phyloP scores from a whole-genome alignment of 768 basidiomycete species.

The Boletus subcaerulescens region DNA sequence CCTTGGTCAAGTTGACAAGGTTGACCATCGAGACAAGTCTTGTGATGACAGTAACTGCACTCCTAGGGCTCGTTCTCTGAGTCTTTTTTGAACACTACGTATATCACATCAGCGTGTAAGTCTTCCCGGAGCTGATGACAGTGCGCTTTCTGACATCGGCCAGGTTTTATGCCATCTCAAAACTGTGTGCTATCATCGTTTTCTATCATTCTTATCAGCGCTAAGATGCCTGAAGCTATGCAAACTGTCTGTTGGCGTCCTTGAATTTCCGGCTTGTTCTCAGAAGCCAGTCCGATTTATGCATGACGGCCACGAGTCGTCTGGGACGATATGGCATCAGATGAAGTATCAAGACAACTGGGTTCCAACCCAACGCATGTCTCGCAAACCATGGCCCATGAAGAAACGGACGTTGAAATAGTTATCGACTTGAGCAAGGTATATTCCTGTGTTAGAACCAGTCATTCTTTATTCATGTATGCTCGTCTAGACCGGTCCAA shows the following conservation, averaged over 20 bases:
- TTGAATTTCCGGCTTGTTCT: slow-evolving; percentile 3
- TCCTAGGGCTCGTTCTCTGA: slow-evolving; percentile 18
- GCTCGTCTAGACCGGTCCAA: no score
- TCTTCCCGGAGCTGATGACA: not conserved
- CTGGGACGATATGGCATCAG: not conserved
- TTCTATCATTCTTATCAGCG: no score
- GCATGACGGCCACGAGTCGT: not conserved
- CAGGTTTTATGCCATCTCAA: slow-evolving; percentile 14
- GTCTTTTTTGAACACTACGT: not conserved
- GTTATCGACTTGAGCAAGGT: not conserved
- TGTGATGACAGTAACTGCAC: slow-evolving; percentile 16
- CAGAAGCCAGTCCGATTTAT: not conserved
- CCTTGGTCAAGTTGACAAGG: slow-evolving; percentile 11
- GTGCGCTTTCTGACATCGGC: not conserved
- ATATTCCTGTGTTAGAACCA: not conserved
- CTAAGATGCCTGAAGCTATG: slow-evolving; percentile 9
- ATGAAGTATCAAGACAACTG: not conserved
- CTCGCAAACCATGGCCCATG: not conserved
- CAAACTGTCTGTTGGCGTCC: slow-evolving; percentile 16
- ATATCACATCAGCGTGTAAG: slow-evolving; percentile 21
- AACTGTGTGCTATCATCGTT: slow-evolving; percentile 4
- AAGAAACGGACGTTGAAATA: not conserved
- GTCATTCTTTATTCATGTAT: no score
- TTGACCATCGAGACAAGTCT: slow-evolving; percentile 24
- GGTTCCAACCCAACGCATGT: not conserved